phyloP scores from a whole-genome alignment of 805 yeast species.

The Saccharomycopsis lassenensis region DNA sequence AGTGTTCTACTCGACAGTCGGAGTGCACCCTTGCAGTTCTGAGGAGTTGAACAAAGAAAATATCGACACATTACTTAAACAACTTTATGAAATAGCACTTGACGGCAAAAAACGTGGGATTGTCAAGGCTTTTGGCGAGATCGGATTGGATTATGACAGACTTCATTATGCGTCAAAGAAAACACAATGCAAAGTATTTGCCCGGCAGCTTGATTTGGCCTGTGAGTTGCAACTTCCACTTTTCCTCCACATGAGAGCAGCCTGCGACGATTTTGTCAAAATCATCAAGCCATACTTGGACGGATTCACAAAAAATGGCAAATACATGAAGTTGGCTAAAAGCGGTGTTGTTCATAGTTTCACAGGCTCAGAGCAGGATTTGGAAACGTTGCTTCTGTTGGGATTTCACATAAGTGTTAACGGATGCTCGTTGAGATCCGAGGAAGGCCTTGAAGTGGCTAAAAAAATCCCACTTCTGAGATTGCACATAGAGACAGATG shows the following conservation, averaged over 20 bases:
- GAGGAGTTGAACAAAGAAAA: conserved; percentile 34
- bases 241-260: conserved; percentile 83
- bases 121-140: conserved; percentile 85
- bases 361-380: conserved; percentile 68
- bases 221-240: conserved; percentile 52
- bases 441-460: conserved; percentile 61
- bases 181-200: conserved; percentile 58
- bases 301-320: conserved; percentile 22
- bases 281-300: conserved; percentile 53
- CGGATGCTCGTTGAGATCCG: conserved; percentile 83
- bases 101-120: conserved; percentile 37
- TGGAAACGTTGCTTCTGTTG: conserved; percentile 40
- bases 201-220: conserved; percentile 59
- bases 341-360: conserved; percentile 92
- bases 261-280: conserved; percentile 65
- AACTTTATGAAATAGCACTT: conserved; percentile 38
- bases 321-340: conserved; percentile 27
- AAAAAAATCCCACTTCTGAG: conserved; percentile 55
- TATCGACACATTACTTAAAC: conserved; percentile 30
- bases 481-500: conserved; percentile 84
- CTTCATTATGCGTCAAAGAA: conserved; percentile 61
- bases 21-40: conserved; percentile 93
- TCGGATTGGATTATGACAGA: conserved; percentile 92
- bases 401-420: conserved; percentile 75
- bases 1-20: conserved; percentile 59